Evolutionary conservation across 768 basidiomycete species (phyloP).

Genomic region (Nidularia pulvinata): DNA sequence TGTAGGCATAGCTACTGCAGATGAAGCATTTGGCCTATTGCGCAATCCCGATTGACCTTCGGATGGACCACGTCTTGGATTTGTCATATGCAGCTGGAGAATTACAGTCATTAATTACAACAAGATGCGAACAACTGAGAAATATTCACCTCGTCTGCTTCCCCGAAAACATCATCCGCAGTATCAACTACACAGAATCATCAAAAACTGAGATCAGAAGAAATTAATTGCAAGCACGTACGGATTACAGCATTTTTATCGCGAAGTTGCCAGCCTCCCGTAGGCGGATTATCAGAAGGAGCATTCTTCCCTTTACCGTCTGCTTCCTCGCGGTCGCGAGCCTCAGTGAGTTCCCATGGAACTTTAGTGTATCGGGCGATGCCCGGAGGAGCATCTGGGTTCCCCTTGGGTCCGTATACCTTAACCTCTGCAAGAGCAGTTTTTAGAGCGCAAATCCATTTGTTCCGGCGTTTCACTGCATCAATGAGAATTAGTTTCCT

Average conservation of each 20-base stretch:
- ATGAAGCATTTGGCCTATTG: too few species aligned
- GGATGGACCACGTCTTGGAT: constrained; percentile 19
- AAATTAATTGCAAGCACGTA: constrained; percentile 18
- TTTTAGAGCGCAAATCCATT: constrained; percentile 91
- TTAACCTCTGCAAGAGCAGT: constrained; percentile 62
- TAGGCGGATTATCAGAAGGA: constrained; percentile 19
- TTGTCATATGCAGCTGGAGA: constrained; percentile 29
- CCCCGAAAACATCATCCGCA: constrained; percentile 44
- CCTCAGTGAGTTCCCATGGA: constrained; percentile 66
- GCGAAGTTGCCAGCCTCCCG: constrained; percentile 47
- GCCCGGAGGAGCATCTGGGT: constrained; percentile 53
- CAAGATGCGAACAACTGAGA: constrained; percentile 2
- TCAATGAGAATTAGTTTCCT: not conserved
- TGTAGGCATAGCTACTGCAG: too few species aligned
- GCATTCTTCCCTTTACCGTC: constrained; percentile 14
- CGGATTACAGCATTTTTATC: constrained; percentile 52
- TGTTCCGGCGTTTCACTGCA: constrained; percentile 78
- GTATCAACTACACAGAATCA: constrained; percentile 16
- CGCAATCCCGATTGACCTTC: too few species aligned
- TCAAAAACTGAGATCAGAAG: too few species aligned
- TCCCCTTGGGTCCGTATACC: constrained; percentile 67
- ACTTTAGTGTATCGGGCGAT: constrained; percentile 67
- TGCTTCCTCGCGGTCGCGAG: constrained; percentile 31
- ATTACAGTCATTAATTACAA: constrained; percentile 3
- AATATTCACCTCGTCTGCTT: constrained; percentile 25